Base-by-base conservation (phyloP, 2,329 filamentous ascomycete genomes). In the Hypoxylon sp. region DNA sequence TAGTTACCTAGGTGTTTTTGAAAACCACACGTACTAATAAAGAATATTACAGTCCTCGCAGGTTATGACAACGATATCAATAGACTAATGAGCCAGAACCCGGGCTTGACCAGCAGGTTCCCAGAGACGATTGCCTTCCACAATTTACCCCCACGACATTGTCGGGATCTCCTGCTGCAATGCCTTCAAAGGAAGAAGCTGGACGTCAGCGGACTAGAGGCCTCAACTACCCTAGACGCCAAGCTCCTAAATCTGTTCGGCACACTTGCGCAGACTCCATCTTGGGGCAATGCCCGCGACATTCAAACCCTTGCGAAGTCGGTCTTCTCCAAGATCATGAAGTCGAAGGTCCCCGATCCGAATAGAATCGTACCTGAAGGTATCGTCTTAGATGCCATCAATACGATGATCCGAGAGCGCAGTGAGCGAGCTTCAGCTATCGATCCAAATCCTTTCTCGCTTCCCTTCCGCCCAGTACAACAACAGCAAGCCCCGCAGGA, bases 11-110 rank as follows among this genome's bases (percentile, higher is more conserved):
- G 2, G 46, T 26, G 4, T 6, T 3, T 30, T 4, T 26, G 6
- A 4, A 15, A 10, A n/a, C 26, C 22, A 3, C 37, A 46, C 10
- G 11, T 17, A 22, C 64, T 67, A 39, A 67, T 22, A 13, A 2
- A 1, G 19, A 39, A 10, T n/a, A 26, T n/a, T 26, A 32, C 48
- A 67, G 64, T 92, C 34, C 76, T 92, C 0, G 90, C 90, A 0
- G 90, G 90, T 0, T 92, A 92, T 65, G 85, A 87, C 8, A 69
- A 81, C 0, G 87, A 91, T 37, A 91, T 92, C 59, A 87, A 92
- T 68, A 76, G 79, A 0, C 80, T 92, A 0, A 81, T 92, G 75
- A 76, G 78, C 0, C 79, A 82, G 19, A 92, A 92, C 64, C 81
- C 85, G 0, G 89, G 89, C 0, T 76, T 92, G 15, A 85, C 84